Percentiles rank a stretch among this genome's conserved stretches.
Evolutionary conservation across 1,284 basidiomycete genomes (phyloP).

Genomic region (Puccinia triticina): DNA sequence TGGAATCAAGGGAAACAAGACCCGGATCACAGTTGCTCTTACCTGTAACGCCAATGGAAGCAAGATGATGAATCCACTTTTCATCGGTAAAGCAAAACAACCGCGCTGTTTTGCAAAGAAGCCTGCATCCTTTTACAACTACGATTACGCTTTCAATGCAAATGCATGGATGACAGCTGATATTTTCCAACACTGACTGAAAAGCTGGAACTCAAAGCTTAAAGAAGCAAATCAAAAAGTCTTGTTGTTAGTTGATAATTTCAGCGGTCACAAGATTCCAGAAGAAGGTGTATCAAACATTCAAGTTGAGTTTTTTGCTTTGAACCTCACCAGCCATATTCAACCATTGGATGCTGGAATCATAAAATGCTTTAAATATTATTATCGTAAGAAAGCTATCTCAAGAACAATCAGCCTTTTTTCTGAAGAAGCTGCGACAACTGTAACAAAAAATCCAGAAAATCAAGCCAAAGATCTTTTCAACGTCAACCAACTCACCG

Average conservation of each 20-base stretch:
- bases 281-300: conserved; percentile 39
- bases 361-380: conserved; percentile 44
- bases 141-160: neutral
- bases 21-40: conserved; percentile 2
- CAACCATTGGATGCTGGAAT: conserved; percentile 52
- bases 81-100: conserved; percentile 1
- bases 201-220: neutral
- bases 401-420: neutral
- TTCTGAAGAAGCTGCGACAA: conserved; percentile 13
- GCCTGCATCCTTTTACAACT: neutral
- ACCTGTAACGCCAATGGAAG: neutral
- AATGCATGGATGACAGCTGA: conserved; percentile 2
- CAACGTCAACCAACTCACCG: neutral
- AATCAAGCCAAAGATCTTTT: neutral
- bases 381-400: conserved; percentile 7
- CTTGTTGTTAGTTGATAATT: conserved; percentile 46
- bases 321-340: conserved; percentile 46
- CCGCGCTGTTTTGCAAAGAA: neutral
- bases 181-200: neutral
- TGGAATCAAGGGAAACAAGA: too few species aligned
- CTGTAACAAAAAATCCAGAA: neutral
- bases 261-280: conserved; percentile 45
- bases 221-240: neutral
- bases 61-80: neutral
- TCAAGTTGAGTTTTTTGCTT: conserved; percentile 46